These are phyloP conservation scores for Tricholoma sp. DNA, from an alignment of 768 basidiomycete species.

Conservation along the genomic window DNA sequence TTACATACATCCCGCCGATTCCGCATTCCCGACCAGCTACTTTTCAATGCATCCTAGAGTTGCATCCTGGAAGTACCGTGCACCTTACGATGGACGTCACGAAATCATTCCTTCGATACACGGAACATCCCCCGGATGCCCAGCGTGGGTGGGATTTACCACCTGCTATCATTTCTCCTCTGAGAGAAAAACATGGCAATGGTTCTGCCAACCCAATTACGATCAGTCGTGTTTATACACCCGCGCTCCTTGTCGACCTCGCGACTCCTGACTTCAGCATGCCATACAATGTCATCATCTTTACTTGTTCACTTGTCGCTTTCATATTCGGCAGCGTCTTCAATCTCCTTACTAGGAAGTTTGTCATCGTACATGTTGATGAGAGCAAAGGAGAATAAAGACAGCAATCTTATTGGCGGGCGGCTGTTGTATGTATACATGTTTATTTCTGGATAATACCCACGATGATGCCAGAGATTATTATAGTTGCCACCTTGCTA, in stretches of 20 bases:
- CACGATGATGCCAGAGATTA: not conserved
- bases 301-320: slow-evolving; percentile 87
- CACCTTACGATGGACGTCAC: slow-evolving; percentile 67
- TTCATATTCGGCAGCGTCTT: slow-evolving; percentile 92
- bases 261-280: slow-evolving; percentile 99
- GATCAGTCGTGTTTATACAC: slow-evolving; percentile 62
- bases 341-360: slow-evolving; percentile 78
- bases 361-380: slow-evolving; percentile 48
- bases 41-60: slow-evolving; percentile 59
- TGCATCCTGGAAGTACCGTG: slow-evolving; percentile 67
- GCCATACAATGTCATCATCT: slow-evolving; percentile 99
- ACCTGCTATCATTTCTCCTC: slow-evolving; percentile 67
- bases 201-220: slow-evolving; percentile 10
- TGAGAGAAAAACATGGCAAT: slow-evolving; percentile 15
- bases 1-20: slow-evolving; percentile 63
- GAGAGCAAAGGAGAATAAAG: slow-evolving; percentile 11
- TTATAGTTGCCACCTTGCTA: not conserved
- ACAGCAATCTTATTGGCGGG: not conserved
- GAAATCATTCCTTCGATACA: slow-evolving; percentile 87
- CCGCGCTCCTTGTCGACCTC: slow-evolving; percentile 81
- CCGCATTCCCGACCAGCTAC: slow-evolving; percentile 73
- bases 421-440: not conserved
- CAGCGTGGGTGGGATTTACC: slow-evolving; percentile 94
- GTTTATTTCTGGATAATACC: not conserved
- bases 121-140: slow-evolving; percentile 94